These are phyloP conservation scores for Uronychia binucleata DNA, from an alignment of 73 alveolate species.

Conservation along the genomic window DNA sequence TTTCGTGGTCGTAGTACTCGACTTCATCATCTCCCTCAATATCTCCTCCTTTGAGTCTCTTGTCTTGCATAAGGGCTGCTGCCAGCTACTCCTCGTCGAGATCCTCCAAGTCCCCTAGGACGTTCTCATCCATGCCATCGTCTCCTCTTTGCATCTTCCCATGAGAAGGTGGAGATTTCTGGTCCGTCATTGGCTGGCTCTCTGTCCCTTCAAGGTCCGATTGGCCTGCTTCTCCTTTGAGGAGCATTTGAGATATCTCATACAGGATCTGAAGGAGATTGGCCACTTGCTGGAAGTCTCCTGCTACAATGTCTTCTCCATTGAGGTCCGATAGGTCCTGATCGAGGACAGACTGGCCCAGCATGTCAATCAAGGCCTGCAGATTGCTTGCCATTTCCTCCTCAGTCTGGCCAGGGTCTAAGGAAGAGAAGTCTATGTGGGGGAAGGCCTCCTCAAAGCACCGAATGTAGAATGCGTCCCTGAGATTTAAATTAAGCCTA, in stretches of 20 bases:
- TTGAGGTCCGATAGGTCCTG: slow-evolving; percentile 24
- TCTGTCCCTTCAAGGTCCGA: not conserved
- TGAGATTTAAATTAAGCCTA: not conserved
- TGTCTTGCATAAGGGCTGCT: not conserved
- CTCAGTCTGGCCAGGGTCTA: slow-evolving; percentile 36
- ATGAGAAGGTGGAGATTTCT: not conserved
- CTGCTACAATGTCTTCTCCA: slow-evolving; percentile 27
- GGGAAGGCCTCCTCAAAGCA: slow-evolving; percentile 33
- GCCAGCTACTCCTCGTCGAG: not conserved
- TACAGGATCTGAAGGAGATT: slow-evolving; percentile 28
- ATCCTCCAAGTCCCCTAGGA: not conserved
- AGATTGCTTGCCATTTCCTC: slow-evolving; percentile 36
- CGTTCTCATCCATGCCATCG: not conserved
- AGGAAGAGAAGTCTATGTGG: slow-evolving; percentile 9
- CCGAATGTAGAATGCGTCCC: slow-evolving; percentile 32
- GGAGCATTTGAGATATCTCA: not conserved
- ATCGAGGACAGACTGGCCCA: slow-evolving; percentile 6
- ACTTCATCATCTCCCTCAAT: not conserved
- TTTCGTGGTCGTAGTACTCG: not conserved
- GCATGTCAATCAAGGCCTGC: slow-evolving; percentile 18
- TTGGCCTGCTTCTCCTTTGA: not conserved
- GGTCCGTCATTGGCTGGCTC: not conserved
- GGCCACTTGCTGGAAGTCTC: slow-evolving; percentile 28
- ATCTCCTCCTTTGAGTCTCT: not conserved
- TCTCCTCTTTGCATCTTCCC: not conserved